Evolutionary conservation across 495 filamentous ascomycete species (phyloP), one percentile per base, ranked within the genome.

Genomic region (Cairneyella variabilis): DNA sequence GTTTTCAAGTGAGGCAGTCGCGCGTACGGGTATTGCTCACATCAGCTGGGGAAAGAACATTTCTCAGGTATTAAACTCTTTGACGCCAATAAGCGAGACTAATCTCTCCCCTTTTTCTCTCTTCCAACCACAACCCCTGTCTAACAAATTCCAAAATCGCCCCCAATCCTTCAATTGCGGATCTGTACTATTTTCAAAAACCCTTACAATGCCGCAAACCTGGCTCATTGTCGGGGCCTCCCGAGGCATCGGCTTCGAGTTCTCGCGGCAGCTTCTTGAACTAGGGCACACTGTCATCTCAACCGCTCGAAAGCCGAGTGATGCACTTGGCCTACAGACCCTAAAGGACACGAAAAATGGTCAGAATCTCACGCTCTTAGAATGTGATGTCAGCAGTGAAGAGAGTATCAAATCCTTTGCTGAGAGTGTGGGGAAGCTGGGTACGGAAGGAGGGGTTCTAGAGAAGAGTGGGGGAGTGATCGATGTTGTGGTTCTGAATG

Each of bases 201-300:
- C n/a, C n/a, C n/a, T n/a, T n/a, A n/a, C n/a, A 16, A 49, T 49
- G 46, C 48, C 39, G 20, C 37, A 59, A 55, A 76, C 75, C 8
- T 80, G 78, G 74, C 60, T 80, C 9, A 70, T 82, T n/a, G 67
- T 82, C 11, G 79, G 79, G 28, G 78, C 77, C 23, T 75, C 72
- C 39, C 68, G 78, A 61, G 79, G 79, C 51, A 83, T 83, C 53
- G 79, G 79, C 30, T 63, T 80, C 18, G 79, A 82, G 54, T 77
- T 80, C 54, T 72, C 75, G 2, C 58, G 65, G 10, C 79, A 83
- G 53, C 59, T 79, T 5, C 62, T 82, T 2, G 53, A 58, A 21
- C 63, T 62, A 30, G 76, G 73, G 11, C 64, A 81, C 41, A 47
- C 25, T 17, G 75, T 82, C 20, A 69, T 78, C 17, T 78, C 76